These are phyloP conservation scores for Cephaloascus fragrans DNA, from an alignment of 805 yeast genomes.

Conservation along the genomic window DNA sequence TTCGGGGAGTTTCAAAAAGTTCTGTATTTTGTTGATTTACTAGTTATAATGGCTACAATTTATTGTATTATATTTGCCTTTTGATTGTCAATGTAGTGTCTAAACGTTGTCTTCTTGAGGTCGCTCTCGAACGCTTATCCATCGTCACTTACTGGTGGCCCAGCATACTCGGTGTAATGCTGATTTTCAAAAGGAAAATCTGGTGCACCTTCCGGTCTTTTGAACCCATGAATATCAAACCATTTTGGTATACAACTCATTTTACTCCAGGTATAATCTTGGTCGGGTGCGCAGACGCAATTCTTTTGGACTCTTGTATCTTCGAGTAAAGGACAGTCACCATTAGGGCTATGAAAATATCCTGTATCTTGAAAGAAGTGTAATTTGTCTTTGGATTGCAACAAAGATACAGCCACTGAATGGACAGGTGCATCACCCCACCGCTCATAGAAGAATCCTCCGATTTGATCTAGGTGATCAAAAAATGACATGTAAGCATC, in stretches of 20 bases:
- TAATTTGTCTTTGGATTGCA: conserved; percentile 14
- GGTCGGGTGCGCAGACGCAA: conserved; percentile 40
- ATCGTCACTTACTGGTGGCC: too few species aligned
- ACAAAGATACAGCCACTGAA: conserved; percentile 16
- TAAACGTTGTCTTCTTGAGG: too few species aligned
- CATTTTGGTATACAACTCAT: conserved; percentile 41
- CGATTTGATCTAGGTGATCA: conserved; percentile 31
- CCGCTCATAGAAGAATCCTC: conserved; percentile 47
- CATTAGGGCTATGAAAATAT: conserved; percentile 45
- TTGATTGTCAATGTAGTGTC: too few species aligned
- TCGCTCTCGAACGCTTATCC: too few species aligned
- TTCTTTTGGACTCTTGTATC: conserved; percentile 32
- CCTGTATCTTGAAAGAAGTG: conserved; percentile 40
- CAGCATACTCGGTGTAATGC: too few species aligned
- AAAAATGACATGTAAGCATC: conserved; percentile 35
- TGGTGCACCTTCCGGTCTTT: not conserved
- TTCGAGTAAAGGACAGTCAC: conserved; percentile 48
- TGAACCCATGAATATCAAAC: conserved; percentile 10
- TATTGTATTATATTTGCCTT: too few species aligned
- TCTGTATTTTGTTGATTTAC: too few species aligned
- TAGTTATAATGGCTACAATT: too few species aligned
- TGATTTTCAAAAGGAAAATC: not conserved
- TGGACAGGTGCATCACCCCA: conserved; percentile 16
- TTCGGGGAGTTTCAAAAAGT: too few species aligned
- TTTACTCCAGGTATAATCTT: conserved; percentile 41